phyloP scores from a whole-genome alignment of 106 monocot genomes.

The Agapanthus africanus region DNA sequence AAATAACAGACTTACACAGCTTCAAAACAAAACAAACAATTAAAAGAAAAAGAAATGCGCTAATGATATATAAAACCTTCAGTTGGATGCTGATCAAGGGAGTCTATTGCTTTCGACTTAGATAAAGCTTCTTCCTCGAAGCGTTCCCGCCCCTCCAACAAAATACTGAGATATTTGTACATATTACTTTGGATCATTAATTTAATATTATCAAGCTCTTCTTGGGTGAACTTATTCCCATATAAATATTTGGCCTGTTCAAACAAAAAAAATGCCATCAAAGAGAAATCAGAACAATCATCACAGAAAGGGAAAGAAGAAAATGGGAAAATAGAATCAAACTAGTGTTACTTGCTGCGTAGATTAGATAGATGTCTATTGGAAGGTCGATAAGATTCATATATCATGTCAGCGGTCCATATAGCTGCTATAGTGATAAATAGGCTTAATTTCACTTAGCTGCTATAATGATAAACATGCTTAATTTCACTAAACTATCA shows the following conservation, averaged over 20 bases:
- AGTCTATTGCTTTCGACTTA: constrained; percentile 11
- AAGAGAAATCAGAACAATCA: background rate
- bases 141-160: constrained; percentile 86
- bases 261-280: background rate
- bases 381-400: too few relatives aligned
- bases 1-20: background rate
- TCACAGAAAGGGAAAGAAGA: background rate
- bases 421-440: too few relatives aligned
- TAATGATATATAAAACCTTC: constrained; percentile 18
- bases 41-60: background rate
- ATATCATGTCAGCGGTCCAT: too few relatives aligned
- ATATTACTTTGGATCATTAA: constrained; percentile 95
- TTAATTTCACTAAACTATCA: too few relatives aligned
- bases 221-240: constrained; percentile 64
- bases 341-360: background rate
- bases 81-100: constrained; percentile 13
- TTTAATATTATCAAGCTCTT: constrained; percentile 74
- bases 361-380: too few relatives aligned
- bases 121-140: constrained; percentile 86
- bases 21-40: background rate
- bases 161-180: constrained; percentile 90
- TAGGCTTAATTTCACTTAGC: too few relatives aligned
- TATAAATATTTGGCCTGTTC: constrained; percentile 77
- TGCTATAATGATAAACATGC: too few relatives aligned
- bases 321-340: background rate